These are phyloP conservation scores for Pistacia integerrima DNA, from an alignment of 345 rosid species.

Conservation along the genomic window DNA sequence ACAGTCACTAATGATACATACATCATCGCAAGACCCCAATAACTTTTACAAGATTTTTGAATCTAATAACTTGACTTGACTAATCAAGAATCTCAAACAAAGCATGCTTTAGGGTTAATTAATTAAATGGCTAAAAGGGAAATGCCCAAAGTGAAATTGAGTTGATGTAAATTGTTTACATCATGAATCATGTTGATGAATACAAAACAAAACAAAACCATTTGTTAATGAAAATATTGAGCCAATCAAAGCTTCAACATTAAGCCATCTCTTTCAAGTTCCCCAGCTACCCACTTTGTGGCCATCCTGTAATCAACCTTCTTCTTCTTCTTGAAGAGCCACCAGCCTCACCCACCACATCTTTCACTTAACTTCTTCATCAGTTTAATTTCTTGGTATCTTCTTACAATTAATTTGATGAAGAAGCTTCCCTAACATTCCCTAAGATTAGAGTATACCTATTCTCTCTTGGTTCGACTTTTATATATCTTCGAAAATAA, in stretches of 20 bases:
- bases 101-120: too few relatives aligned
- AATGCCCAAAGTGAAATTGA: background rate
- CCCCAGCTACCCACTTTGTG: conserved; percentile 25
- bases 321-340: background rate
- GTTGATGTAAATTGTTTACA: background rate
- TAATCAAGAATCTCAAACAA: too few relatives aligned
- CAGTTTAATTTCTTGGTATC: background rate
- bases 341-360: background rate
- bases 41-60: background rate
- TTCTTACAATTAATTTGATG: too few relatives aligned
- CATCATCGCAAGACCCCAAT: background rate
- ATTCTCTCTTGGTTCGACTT: too few relatives aligned
- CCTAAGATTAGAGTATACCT: too few relatives aligned
- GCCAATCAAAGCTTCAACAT: background rate
- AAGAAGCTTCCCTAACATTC: too few relatives aligned
- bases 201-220: too few relatives aligned
- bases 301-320: background rate
- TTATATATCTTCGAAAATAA: too few relatives aligned
- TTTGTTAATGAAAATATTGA: background rate
- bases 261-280: background rate
- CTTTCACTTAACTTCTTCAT: background rate
- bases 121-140: background rate
- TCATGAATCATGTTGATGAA: background rate
- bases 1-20: too few relatives aligned
- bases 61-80: background rate